A percentile compares a stretch with the other conserved stretches of the same genome.
phyloP scores from a whole-genome alignment of 306 rosid species.

The Myrica gale region DNA sequence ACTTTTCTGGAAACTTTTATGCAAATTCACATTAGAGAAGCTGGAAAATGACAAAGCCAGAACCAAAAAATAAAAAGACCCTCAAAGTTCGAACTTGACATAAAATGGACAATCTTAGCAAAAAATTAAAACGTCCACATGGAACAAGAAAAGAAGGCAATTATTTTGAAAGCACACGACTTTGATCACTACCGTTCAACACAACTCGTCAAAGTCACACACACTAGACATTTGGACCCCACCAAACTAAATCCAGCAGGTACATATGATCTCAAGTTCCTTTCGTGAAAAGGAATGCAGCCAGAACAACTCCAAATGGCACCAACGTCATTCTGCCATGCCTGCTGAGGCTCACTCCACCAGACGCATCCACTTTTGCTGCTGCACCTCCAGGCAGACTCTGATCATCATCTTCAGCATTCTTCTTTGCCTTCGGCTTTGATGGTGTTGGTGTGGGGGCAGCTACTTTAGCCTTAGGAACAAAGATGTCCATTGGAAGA shows the following conservation, averaged over 20 bases:
- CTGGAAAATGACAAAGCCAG: too few relatives aligned
- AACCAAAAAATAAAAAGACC: too few relatives aligned
- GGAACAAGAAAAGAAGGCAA: conserved; percentile 1
- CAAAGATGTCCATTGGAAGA: conserved; percentile 34
- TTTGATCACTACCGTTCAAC: conserved; percentile 7
- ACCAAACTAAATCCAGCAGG: background rate
- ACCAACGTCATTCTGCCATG: conserved; percentile 14
- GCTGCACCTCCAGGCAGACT: conserved; percentile 5
- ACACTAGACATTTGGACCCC: background rate
- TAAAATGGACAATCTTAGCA: background rate
- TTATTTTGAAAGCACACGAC: conserved; percentile 28
- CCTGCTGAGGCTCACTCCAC: conserved; percentile 2
- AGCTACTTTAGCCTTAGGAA: conserved; percentile 28
- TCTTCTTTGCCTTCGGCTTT: background rate
- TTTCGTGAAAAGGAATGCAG: background rate
- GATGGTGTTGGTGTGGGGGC: conserved; percentile 17
- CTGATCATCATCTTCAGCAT: background rate
- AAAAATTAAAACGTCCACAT: background rate
- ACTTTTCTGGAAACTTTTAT: too few relatives aligned
- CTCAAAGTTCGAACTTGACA: too few relatives aligned
- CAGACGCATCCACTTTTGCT: background rate
- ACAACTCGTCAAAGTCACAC: background rate
- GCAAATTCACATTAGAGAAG: too few relatives aligned
- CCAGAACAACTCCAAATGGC: conserved; percentile 23
- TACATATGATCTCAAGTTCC: conserved; percentile 11